Evolutionary conservation across 306 rosid genomes (phyloP).

Genomic region (Echinosophora koreensis): DNA sequence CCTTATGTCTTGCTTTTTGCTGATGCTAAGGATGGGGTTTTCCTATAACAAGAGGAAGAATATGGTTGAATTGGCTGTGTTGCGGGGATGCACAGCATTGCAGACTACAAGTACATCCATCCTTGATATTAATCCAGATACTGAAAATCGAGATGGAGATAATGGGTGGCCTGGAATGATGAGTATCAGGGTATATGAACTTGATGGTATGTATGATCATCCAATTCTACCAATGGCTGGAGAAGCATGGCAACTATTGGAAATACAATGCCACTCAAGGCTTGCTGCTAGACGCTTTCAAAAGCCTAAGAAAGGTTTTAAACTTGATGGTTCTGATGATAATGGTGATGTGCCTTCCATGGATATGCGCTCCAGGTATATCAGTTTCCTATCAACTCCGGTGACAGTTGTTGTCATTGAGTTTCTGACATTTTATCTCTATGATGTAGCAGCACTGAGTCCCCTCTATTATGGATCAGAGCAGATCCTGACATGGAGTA

Average conservation of each 20-base stretch:
- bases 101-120: constrained; percentile 63
- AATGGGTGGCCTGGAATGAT: constrained; percentile 99
- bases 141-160: constrained; percentile 83
- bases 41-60: constrained; percentile 94
- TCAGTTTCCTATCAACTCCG: constrained; percentile 11
- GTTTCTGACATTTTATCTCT: constrained; percentile 30
- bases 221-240: constrained; percentile 98
- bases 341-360: constrained; percentile 81
- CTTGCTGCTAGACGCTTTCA: constrained; percentile 94
- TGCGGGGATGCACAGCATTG: constrained; percentile 84
- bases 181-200: constrained; percentile 96
- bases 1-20: constrained; percentile 46
- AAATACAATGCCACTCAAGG: constrained; percentile 93
- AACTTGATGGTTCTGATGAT: constrained; percentile 93
- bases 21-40: constrained; percentile 82
- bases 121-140: constrained; percentile 65
- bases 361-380: constrained; percentile 84
- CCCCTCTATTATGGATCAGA: constrained; percentile 94
- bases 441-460: constrained; percentile 70
- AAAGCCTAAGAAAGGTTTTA: constrained; percentile 85
- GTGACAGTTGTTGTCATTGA: constrained; percentile 14
- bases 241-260: constrained; percentile 89
- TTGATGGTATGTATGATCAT: constrained; percentile 97
- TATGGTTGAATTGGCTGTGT: constrained; percentile 93
- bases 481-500: constrained; percentile 99